Percentiles rank a stretch among this genome's conserved stretches.
phyloP scores from a whole-genome alignment of 805 yeast genomes.

The Saturnispora zaruensis region DNA sequence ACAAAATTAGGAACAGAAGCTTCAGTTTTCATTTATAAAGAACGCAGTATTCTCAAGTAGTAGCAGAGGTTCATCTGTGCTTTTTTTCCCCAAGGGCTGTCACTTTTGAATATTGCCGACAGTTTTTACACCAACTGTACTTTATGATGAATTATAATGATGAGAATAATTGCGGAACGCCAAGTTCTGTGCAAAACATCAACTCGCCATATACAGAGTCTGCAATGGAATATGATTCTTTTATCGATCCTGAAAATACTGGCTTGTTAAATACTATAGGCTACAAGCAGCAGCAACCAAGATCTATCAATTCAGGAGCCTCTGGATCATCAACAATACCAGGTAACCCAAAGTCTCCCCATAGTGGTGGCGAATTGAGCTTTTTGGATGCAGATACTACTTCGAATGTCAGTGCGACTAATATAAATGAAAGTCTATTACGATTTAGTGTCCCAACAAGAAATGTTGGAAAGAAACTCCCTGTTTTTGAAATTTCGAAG shows the following conservation, averaged over 20 bases:
- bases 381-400: background rate
- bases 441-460: background rate
- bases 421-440: no score
- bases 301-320: background rate
- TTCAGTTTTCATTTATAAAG: no score
- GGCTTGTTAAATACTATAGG: background rate
- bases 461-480: background rate
- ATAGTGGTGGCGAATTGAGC: background rate
- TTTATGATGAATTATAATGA: background rate
- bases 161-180: background rate
- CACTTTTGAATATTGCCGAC: background rate
- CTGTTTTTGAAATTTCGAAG: background rate
- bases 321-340: background rate
- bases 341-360: background rate
- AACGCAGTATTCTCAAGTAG: background rate
- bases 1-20: background rate
- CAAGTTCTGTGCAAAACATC: background rate
- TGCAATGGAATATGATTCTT: slow-evolving; percentile 21
- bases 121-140: background rate
- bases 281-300: background rate
- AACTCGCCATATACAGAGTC: background rate
- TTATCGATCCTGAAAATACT: slow-evolving; percentile 20
- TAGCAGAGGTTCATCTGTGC: background rate
- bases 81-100: background rate
- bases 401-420: background rate